phyloP scores from a whole-genome alignment of 176 grass and related monocot genomes.

The Alopecurus myosuroides region DNA sequence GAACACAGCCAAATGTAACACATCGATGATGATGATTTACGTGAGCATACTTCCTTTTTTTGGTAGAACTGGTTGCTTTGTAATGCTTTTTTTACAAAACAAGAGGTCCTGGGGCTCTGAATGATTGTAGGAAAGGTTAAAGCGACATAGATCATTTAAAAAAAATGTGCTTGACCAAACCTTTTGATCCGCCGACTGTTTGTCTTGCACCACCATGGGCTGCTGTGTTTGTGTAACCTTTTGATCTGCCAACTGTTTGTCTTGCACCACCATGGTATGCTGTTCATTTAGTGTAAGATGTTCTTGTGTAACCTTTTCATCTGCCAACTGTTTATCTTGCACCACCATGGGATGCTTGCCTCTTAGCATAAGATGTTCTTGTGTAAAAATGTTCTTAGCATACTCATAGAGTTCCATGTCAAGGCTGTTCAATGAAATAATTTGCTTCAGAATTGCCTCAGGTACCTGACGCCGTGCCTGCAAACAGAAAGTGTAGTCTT shows the following conservation, averaged over 20 bases:
- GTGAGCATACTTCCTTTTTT: not conserved
- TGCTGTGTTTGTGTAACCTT: conserved; percentile 28
- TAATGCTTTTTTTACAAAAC: conserved; percentile 10
- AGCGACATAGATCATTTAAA: not conserved
- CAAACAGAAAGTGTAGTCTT: conserved; percentile 24
- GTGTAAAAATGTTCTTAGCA: conserved; percentile 77
- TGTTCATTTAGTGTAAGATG: conserved; percentile 36
- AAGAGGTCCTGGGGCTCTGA: not conserved
- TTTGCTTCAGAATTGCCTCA: conserved; percentile 60
- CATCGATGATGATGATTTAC: not conserved
- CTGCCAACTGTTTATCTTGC: conserved; percentile 27
- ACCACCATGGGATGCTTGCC: conserved; percentile 17
- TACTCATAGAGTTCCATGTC: conserved; percentile 87
- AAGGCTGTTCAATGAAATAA: conserved; percentile 76
- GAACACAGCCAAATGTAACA: not conserved
- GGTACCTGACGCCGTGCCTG: conserved; percentile 72
- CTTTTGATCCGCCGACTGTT: conserved; percentile 36
- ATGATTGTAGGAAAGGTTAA: not conserved
- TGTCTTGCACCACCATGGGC: conserved; percentile 19
- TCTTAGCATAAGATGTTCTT: conserved; percentile 56
- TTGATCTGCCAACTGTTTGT: conserved; percentile 28
- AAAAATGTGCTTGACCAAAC: conserved; percentile 32
- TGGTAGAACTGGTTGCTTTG: not conserved
- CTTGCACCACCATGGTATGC: conserved; percentile 15
- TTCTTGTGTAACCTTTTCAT: conserved; percentile 51